These are phyloP conservation scores for Gamsiella multidivaricata DNA, from an alignment of 192 early-diverging fungal species.

Conservation along the genomic window DNA sequence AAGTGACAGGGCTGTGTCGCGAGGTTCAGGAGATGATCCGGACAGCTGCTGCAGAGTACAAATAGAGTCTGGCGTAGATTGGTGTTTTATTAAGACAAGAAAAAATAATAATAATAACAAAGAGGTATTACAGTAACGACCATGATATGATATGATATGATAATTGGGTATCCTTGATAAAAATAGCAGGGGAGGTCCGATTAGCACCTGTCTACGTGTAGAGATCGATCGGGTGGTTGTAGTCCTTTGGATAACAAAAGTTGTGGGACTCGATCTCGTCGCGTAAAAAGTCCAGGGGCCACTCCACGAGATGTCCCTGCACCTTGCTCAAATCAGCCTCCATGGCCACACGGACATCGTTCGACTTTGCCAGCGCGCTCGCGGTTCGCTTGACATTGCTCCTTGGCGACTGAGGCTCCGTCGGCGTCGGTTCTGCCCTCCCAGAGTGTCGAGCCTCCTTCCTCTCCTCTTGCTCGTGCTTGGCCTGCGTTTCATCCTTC, in stretches of 20 bases:
- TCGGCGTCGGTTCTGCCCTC: background rate
- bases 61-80: background rate
- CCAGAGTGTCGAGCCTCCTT: background rate
- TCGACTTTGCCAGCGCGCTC: slow-evolving; percentile 30
- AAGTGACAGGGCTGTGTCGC: slow-evolving; percentile 32
- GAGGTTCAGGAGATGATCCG: slow-evolving; percentile 51
- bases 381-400: slow-evolving; percentile 41
- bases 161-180: too few relatives aligned
- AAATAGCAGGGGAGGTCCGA: too few relatives aligned
- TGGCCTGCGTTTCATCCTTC: background rate
- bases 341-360: slow-evolving; percentile 26
- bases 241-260: slow-evolving; percentile 54
- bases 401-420: background rate
- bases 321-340: slow-evolving; percentile 52
- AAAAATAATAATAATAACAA: background rate
- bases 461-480: background rate
- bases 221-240: slow-evolving; percentile 53
- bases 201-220: slow-evolving; percentile 43
- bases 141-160: background rate
- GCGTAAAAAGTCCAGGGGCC: slow-evolving; percentile 63
- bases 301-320: slow-evolving; percentile 65
- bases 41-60: slow-evolving; percentile 22
- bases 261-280: slow-evolving; percentile 56
- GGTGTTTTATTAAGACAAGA: background rate
- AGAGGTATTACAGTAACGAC: background rate